Evolutionary conservation across 2,329 filamentous ascomycete species (phyloP), one percentile per base, ranked within the genome.

Genomic region (Venturia oleaginea): DNA sequence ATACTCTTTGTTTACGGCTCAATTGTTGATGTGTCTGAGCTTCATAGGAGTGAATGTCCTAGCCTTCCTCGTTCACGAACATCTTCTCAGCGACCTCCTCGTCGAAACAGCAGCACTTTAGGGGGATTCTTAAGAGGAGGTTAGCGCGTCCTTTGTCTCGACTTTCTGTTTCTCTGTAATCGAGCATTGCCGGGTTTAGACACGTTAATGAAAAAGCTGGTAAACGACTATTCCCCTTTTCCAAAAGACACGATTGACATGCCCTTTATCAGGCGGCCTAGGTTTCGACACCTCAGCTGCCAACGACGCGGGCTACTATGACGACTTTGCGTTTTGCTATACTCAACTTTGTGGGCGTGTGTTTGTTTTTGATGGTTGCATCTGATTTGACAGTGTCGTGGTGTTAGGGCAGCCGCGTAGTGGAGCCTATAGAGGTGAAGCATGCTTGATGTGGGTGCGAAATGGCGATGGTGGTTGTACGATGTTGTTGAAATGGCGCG

Each of bases 201-300:
- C 51, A 57, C 30, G 51, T 57, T 57, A 57, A 57, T 57, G 51
- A 57, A 57, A 34, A 57, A 57, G 51, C 30, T 57, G 51, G 51
- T 57, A 57, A 34, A 30, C 27, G 27, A 34, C 17, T 57, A 57
- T n/a, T 32, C 34, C 27, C 30, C 51, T 57, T 34, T 57, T 34
- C 15, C 51, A 57, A 27, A 57, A 57, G 27, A 57, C 19, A 57
- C 51, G 51, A 57, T 57, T 57, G 51, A 57, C 51, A 57, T 57
- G 51, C 27, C 15, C 30, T 22, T 57, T n/a, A 34, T n/a, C 11
- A 57, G 51, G 51, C 15, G 51, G 51, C 51, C 24, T 57, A 57
- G 30, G 51, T 57, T 57, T 34, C 30, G 30, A 57, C 51, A 57
- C 17, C 15, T 34, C 51, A 30, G 51, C 30, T 34, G 51, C 30